Evolutionary conservation across 331 rosid genomes (phyloP), one percentile per base, ranked within the genome.

Genomic region (Dryas integrifolia): DNA sequence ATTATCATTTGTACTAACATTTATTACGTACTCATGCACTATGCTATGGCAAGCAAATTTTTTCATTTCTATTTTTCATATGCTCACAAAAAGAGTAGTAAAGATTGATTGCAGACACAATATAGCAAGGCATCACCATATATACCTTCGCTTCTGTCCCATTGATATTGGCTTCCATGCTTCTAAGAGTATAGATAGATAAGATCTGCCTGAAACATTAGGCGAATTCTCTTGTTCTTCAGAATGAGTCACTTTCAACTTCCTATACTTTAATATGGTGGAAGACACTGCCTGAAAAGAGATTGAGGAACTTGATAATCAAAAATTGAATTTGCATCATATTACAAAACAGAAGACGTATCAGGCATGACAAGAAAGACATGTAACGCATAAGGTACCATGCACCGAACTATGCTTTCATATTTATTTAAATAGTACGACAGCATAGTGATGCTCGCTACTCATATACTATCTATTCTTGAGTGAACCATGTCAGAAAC

Each of bases 81-180:
- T 30, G 35, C 35, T 30, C 35, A 30, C 35, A 13, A 66, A 51
- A n/a, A 8, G 2, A 26, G 35, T 0, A 62, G 16, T 30, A 41
- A 46, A 57, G 45, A 55, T 51, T 70, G 35, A 11, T 73, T 69
- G 78, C 7, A 58, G 65, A 61, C 56, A 45, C 52, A 61, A 58
- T 47, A 15, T 55, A 63, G 51, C 13, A 76, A 72, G 11, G 26
- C 56, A 13, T 58, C 61, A 69, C 50, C 30, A 65, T 65, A 69
- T 21, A 55, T 38, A 94, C 98, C 96, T 89, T 84, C 85, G 86
- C 85, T 94, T 91, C 76, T 91, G 86, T 83, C 97, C 98, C 96
- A 91, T 81, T 16, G 90, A 88, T 76, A 94, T 74, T 68, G 97
- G 98, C 81, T 79, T 88, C 98, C 97, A 89, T 69, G 96, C 96